Base-by-base conservation (phyloP, 2,329 filamentous ascomycete species). In the Calonectria montana region DNA sequence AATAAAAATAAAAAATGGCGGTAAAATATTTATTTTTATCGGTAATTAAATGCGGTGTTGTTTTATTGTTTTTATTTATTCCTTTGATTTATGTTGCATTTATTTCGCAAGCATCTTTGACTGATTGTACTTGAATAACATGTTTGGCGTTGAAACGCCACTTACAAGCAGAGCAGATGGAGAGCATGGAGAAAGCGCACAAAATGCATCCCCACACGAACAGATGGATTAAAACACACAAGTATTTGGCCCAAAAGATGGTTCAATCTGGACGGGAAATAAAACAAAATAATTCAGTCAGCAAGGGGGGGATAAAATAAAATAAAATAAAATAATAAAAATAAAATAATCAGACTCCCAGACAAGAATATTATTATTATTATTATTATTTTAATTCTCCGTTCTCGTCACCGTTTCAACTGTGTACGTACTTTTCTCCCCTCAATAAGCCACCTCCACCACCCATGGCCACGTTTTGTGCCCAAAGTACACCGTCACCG, bases 401-500 rank as follows among this genome's bases (percentile, higher is more conserved):
- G 18, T 35, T 43, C 41, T 29, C 8, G 41, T 35, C 41, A 47
- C 39, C 39, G 37, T 39, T 66, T 39, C 35, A 45, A 47, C 27
- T n/a, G 37, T 37, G 41, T 47, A 47, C 43, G 43, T 47, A 47
- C 43, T 59, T 29, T 35, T 35, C 47, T 53, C 21, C 21, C 12
- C 21, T 62, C 25, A 39, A 43, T 67, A 37, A 62, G 65, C 55
- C 66, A 53, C 66, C 23, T 68, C 57, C n/a, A 61, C 50, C 39
- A 23, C 29, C 62, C 45, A 39, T 8, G 35, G 21, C 62, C 62
- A 65, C 45, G 64, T 66, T 57, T 57, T 55, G n/a, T 48, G 16
- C 45, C 41, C 50, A 55, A 55, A 35, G 21, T 55, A 50, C 48
- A 25, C 16, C 37, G 25, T 47, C 45, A 25, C 29, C 18, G 21